phyloP scores from a whole-genome alignment of 306 rosid species.

The Cicer chorassanicum region DNA sequence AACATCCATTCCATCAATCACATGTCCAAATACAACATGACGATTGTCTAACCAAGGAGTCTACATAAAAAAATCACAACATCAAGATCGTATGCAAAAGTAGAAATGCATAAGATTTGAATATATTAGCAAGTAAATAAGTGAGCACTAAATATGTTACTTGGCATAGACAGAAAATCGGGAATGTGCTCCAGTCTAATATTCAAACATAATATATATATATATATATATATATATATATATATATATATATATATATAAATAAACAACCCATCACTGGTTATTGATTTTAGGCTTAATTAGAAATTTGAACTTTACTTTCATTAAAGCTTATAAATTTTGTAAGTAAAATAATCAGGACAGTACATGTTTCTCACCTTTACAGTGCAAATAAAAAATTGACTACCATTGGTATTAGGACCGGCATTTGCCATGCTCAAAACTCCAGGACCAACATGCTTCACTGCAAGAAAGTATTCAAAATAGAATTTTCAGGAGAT shows the following conservation, averaged over 20 bases:
- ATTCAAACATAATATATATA: conserved; percentile 16
- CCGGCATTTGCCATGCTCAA: conserved; percentile 99
- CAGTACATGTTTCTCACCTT: conserved; percentile 61
- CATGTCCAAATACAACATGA: conserved; percentile 86
- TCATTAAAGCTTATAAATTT: conserved; percentile 15
- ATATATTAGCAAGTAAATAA: conserved; percentile 8
- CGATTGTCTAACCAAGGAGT: conserved; percentile 96
- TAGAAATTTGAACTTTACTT: neutral
- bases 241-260: neutral
- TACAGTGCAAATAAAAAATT: conserved; percentile 85
- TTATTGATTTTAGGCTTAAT: conserved; percentile 7
- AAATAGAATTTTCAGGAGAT: conserved; percentile 12
- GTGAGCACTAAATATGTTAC: conserved; percentile 35
- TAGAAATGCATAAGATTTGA: neutral
- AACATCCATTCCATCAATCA: conserved; percentile 80
- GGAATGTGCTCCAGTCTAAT: conserved; percentile 4
- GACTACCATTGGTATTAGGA: conserved; percentile 87
- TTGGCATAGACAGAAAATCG: neutral
- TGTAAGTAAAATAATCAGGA: neutral
- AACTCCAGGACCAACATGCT: conserved; percentile 90
- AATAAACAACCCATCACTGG: neutral
- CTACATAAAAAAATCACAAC: conserved; percentile 56
- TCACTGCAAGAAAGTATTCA: conserved; percentile 68
- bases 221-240: neutral
- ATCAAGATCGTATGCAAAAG: conserved; percentile 5